Conservation (phyloP, 352 stramenopile genomes). For the Phytophthora lateralis region DNA sequence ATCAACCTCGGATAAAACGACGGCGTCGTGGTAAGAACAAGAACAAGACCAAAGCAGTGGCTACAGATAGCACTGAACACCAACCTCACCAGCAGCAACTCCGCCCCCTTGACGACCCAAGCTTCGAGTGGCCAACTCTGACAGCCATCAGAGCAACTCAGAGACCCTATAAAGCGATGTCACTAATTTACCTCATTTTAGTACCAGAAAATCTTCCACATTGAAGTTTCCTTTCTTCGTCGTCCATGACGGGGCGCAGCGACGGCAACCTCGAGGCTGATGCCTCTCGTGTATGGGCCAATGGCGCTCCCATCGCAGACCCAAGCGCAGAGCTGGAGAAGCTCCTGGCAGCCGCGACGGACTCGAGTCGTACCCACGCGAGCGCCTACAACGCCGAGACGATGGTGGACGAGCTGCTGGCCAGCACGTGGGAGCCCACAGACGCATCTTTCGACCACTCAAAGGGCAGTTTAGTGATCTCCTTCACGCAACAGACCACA, state of each 20-base stretch:
- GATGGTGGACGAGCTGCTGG: conserved; percentile 83
- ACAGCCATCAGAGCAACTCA: neutral
- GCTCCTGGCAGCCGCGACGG: conserved; percentile 34
- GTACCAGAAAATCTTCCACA: neutral
- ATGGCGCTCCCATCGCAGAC: neutral
- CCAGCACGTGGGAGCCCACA: conserved; percentile 53
- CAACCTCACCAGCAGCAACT: neutral
- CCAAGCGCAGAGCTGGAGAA: conserved; percentile 68
- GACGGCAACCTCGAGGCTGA: neutral
- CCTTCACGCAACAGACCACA: conserved; percentile 62
- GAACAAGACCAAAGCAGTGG: neutral
- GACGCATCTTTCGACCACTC: conserved; percentile 9
- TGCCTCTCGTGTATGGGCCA: neutral
- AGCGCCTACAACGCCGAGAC: conserved; percentile 60
- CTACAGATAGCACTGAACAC: neutral
- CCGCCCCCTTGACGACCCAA: neutral
- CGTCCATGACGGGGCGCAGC: conserved; percentile 10
- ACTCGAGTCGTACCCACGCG: neutral
- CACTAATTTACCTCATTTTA: neutral
- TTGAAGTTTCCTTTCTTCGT: conserved; percentile 11
- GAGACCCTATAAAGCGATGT: no score
- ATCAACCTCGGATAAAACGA: neutral
- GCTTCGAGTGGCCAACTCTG: conserved; percentile 11
- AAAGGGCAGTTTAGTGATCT: conserved; percentile 16
- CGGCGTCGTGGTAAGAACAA: neutral